Conservation (phyloP, 1,284 basidiomycete genomes). For the Pisolithus thermaeus region DNA sequence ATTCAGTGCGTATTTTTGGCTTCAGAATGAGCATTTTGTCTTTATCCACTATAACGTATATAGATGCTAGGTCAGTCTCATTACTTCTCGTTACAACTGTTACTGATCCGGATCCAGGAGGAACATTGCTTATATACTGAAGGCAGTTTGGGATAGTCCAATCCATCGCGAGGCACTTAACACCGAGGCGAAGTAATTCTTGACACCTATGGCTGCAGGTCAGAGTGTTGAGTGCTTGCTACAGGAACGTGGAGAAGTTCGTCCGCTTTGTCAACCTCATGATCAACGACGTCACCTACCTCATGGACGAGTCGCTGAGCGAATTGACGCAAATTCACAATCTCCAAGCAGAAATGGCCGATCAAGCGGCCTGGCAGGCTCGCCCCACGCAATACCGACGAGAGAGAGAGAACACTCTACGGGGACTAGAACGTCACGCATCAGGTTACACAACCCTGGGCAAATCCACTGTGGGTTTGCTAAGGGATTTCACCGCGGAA, state of each 20-base stretch:
- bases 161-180: slow-evolving; percentile 81
- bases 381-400: slow-evolving; percentile 69
- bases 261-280: slow-evolving; percentile 95
- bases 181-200: slow-evolving; percentile 64
- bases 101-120: slow-evolving; percentile 43
- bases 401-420: slow-evolving; percentile 79
- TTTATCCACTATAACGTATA: not conserved
- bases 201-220: not conserved
- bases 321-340: slow-evolving; percentile 86
- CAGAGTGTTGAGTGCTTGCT: slow-evolving; percentile 5
- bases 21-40: not conserved
- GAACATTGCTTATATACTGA: slow-evolving; percentile 81
- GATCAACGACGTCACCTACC: slow-evolving; percentile 99
- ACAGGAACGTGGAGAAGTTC: slow-evolving; percentile 83
- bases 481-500: slow-evolving; percentile 91
- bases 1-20: slow-evolving; percentile 64
- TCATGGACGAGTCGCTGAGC: slow-evolving; percentile 93
- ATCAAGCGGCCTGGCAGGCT: slow-evolving; percentile 63
- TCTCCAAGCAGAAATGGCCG: slow-evolving; percentile 82
- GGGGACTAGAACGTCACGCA: slow-evolving; percentile 76
- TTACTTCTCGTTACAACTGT: not conserved
- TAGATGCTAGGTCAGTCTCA: slow-evolving; percentile 50
- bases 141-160: slow-evolving; percentile 86
- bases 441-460: slow-evolving; percentile 85
- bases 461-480: slow-evolving; percentile 80